Conservation (phyloP, 2,329 filamentous ascomycete species). For the Diaporthe ilicicola region DNA sequence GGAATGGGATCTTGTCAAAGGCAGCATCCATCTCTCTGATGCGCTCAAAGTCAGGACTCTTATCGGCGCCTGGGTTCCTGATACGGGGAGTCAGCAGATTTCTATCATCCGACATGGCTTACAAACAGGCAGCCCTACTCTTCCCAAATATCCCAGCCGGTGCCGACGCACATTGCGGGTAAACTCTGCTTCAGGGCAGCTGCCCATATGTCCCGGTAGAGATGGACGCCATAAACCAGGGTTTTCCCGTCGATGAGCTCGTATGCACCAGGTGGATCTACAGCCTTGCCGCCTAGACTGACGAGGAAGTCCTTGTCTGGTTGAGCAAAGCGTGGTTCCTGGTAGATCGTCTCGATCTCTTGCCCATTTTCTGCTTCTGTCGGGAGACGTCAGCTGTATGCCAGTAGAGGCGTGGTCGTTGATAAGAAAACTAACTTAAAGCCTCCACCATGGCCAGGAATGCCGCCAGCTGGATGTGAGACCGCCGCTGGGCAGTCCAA, state of each 20-base stretch:
- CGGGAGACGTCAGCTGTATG: constrained; percentile 1
- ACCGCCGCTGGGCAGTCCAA: constrained; percentile 54
- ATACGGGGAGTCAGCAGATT: neutral
- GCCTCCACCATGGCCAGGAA: constrained; percentile 57
- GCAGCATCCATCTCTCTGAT: constrained; percentile 45
- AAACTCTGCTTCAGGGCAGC: constrained; percentile 53
- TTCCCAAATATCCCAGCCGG: constrained; percentile 60
- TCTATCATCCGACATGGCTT: neutral
- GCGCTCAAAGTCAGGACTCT: constrained; percentile 40
- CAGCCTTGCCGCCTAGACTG: constrained; percentile 60
- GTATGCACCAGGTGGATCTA: constrained; percentile 63
- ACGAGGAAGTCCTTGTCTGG: constrained; percentile 61
- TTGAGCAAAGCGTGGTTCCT: constrained; percentile 62
- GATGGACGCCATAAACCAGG: constrained; percentile 70
- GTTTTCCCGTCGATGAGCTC: constrained; percentile 55
- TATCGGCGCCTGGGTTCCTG: constrained; percentile 12
- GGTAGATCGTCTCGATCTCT: constrained; percentile 57
- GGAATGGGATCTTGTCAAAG: constrained; percentile 46
- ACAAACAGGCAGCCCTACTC: constrained; percentile 45
- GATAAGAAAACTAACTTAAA: constrained; percentile 46
- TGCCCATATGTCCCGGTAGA: constrained; percentile 63
- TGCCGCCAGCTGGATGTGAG: constrained; percentile 62
- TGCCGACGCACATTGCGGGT: constrained; percentile 68
- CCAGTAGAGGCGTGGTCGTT: no score
- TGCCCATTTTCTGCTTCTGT: constrained; percentile 37